A percentile compares a stretch with the other conserved stretches of the same genome.
Evolutionary conservation across 1,139 yeast species (phyloP).

Genomic region (Spencermartinsiella ligniputridi): DNA sequence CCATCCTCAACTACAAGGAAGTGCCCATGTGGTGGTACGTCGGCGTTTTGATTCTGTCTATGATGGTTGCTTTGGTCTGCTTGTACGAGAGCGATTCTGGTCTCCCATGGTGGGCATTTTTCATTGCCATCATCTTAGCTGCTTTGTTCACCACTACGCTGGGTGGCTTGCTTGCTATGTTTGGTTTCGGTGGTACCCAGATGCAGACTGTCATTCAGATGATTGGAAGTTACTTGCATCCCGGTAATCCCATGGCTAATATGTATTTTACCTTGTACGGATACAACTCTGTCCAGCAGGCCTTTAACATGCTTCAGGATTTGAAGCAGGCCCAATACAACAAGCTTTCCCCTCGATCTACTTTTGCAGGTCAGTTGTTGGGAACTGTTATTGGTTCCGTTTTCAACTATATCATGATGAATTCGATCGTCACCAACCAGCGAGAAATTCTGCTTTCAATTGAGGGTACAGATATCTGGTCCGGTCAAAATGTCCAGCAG

Average conservation of each 20-base stretch:
- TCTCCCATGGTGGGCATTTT: constrained; percentile 51
- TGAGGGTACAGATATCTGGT: constrained; percentile 33
- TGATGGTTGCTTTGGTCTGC: constrained; percentile 45
- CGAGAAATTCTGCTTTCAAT: constrained; percentile 25
- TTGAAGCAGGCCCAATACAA: constrained; percentile 51
- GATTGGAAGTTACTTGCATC: constrained; percentile 46
- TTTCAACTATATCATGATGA: constrained; percentile 31
- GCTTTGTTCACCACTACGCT: constrained; percentile 41
- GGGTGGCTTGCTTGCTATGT: constrained; percentile 42
- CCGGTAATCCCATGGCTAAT: constrained; percentile 44
- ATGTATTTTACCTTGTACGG: constrained; percentile 29
- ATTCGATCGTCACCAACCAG: constrained; percentile 27
- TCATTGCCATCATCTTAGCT: constrained; percentile 46
- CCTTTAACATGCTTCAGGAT: constrained; percentile 36
- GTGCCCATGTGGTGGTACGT: constrained; percentile 59
- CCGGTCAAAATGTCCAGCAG: constrained; percentile 33
- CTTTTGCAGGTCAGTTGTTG: constrained; percentile 42
- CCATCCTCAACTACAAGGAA: constrained; percentile 52
- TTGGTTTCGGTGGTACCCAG: constrained; percentile 33
- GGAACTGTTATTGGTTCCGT: constrained; percentile 36
- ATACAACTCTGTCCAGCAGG: constrained; percentile 22
- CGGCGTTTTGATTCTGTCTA: constrained; percentile 40
- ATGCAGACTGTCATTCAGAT: constrained; percentile 46
- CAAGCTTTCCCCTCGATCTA: constrained; percentile 44
- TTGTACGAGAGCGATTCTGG: constrained; percentile 39